These are phyloP conservation scores for Malus hybrid DNA, from an alignment of 331 rosid genomes.

Conservation along the genomic window DNA sequence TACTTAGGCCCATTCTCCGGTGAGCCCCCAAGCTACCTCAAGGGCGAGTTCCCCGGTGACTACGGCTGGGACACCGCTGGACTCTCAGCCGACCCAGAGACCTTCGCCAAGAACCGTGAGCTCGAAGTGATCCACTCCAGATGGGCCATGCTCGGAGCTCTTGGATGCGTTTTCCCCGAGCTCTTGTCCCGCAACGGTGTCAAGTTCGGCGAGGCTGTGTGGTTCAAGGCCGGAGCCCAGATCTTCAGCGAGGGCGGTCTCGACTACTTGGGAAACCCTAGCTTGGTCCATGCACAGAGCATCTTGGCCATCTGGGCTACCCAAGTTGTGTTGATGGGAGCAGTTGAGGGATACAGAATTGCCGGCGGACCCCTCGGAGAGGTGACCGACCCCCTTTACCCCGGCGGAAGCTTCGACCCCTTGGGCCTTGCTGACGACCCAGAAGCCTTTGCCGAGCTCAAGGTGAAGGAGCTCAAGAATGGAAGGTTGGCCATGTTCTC, in stretches of 20 bases:
- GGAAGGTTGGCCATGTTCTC: conserved; percentile 88
- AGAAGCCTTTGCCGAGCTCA: no score
- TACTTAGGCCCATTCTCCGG: conserved; percentile 91
- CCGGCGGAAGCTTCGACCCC: no score
- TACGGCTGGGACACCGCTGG: conserved; percentile 92
- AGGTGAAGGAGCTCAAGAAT: no score
- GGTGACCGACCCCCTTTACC: conserved; percentile 2
- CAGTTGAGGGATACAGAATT: conserved; percentile 81
- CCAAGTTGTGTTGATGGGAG: conserved; percentile 76
- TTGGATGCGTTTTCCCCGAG: conserved; percentile 79
- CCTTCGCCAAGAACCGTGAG: conserved; percentile 72
- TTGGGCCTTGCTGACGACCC: no score
- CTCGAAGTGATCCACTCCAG: conserved; percentile 68
- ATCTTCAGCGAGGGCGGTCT: conserved; percentile 93
- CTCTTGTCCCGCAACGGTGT: conserved; percentile 78
- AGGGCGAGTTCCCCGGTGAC: conserved; percentile 76
- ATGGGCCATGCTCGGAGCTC: conserved; percentile 92
- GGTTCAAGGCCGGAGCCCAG: conserved; percentile 92
- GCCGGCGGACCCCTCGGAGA: conserved; percentile 92
- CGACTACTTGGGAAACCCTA: conserved; percentile 88
- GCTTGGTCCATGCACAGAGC: conserved; percentile 84
- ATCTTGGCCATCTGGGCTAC: conserved; percentile 82
- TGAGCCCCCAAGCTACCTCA: conserved; percentile 66
- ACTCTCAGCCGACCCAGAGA: conserved; percentile 82
- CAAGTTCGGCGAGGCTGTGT: conserved; percentile 77